phyloP scores from a whole-genome alignment of 2,329 filamentous ascomycete genomes.

The Samsoniella hepiali region DNA sequence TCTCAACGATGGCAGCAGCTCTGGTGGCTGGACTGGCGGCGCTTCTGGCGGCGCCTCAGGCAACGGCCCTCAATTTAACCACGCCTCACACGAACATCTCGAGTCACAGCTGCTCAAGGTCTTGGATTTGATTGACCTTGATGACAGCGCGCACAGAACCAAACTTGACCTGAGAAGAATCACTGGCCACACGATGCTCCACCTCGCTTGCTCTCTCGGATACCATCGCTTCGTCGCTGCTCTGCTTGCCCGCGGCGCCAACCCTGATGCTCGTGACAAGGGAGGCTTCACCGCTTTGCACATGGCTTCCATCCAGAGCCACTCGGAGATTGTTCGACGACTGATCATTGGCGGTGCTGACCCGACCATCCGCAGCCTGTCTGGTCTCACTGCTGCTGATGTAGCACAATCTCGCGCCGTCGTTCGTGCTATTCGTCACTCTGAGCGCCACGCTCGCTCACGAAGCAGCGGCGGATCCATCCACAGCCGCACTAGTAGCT shows the following conservation, averaged over 20 bases:
- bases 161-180: slow-evolving; percentile 62
- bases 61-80: slow-evolving; percentile 44
- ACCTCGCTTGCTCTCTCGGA: slow-evolving; percentile 72
- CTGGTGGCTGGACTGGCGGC: slow-evolving; percentile 43
- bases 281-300: slow-evolving; percentile 81
- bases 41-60: slow-evolving; percentile 38
- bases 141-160: slow-evolving; percentile 66
- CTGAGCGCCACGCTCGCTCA: slow-evolving; percentile 61
- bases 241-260: slow-evolving; percentile 73
- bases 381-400: slow-evolving; percentile 68
- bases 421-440: slow-evolving; percentile 58
- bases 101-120: slow-evolving; percentile 69
- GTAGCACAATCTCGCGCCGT: slow-evolving; percentile 65
- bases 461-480: slow-evolving; percentile 65
- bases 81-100: slow-evolving; percentile 48
- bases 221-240: slow-evolving; percentile 73
- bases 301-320: slow-evolving; percentile 72
- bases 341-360: slow-evolving; percentile 72
- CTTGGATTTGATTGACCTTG: slow-evolving; percentile 75
- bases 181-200: slow-evolving; percentile 77
- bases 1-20: slow-evolving; percentile 45
- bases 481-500: slow-evolving; percentile 62
- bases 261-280: slow-evolving; percentile 70
- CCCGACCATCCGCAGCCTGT: slow-evolving; percentile 64
- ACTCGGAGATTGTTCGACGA: slow-evolving; percentile 71